phyloP scores from a whole-genome alignment of 2,329 filamentous ascomycete species.

The Botrytis medusae region DNA sequence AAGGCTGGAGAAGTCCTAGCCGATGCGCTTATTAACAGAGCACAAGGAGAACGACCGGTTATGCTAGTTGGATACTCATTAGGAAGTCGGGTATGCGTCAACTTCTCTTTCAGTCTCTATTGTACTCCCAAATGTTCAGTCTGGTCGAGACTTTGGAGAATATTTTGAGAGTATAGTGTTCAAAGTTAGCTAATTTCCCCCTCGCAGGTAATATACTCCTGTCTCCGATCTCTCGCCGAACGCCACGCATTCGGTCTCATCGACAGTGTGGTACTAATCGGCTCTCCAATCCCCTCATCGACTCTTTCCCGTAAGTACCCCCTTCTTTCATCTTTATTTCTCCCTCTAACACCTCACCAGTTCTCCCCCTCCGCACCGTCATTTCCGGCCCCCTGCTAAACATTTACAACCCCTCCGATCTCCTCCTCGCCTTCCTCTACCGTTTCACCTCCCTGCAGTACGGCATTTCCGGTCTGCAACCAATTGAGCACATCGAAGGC shows the following conservation, averaged over 20 bases:
- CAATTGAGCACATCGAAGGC: slow-evolving; percentile 63
- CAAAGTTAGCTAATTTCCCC: slow-evolving; percentile 38
- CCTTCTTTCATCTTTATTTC: slow-evolving; percentile 76
- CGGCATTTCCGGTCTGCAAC: slow-evolving; percentile 81
- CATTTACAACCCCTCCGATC: slow-evolving; percentile 84
- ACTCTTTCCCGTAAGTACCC: slow-evolving; percentile 55
- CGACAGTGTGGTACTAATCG: slow-evolving; percentile 72
- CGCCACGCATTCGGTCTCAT: slow-evolving; percentile 64
- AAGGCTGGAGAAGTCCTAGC: slow-evolving; percentile 62
- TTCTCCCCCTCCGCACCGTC: slow-evolving; percentile 75
- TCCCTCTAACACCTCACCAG: slow-evolving; percentile 69
- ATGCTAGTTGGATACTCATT: not conserved
- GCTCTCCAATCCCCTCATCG: slow-evolving; percentile 66
- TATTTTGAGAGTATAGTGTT: not conserved
- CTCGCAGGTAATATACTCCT: slow-evolving; percentile 61
- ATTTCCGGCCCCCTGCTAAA: slow-evolving; percentile 86
- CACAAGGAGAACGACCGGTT: not conserved
- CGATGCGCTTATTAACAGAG: slow-evolving; percentile 57
- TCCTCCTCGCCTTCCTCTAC: slow-evolving; percentile 84
- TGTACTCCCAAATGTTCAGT: slow-evolving; percentile 45
- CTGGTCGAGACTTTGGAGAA: not conserved
- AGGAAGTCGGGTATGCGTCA: not conserved
- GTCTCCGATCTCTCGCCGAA: slow-evolving; percentile 59
- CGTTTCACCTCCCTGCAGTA: slow-evolving; percentile 78
- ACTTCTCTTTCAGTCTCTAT: not conserved